These are phyloP conservation scores for Cystofilobasidium ferigula DNA, from an alignment of 768 basidiomycete species.

Conservation along the genomic window DNA sequence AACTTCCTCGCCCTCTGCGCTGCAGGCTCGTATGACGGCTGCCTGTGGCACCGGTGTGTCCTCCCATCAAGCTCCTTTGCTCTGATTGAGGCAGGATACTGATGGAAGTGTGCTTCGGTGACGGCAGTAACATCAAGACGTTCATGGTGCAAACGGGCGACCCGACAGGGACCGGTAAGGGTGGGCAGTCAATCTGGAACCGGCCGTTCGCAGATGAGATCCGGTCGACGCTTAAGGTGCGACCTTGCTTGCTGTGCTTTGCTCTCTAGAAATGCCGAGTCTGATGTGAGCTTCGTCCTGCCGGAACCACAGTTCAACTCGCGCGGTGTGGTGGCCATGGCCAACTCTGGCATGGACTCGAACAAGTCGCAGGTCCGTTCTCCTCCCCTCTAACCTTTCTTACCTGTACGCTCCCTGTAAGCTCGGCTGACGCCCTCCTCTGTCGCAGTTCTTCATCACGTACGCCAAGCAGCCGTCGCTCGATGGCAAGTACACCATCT, in stretches of 20 bases:
- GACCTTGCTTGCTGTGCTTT: conserved; percentile 5
- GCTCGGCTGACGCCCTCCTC: conserved; percentile 39
- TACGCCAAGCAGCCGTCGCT: conserved; percentile 89
- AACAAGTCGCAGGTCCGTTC: conserved; percentile 57
- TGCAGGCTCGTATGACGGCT: conserved; percentile 71
- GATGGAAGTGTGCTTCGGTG: background rate
- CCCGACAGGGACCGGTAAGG: conserved; percentile 71
- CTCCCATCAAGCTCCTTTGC: background rate
- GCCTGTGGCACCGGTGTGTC: conserved; percentile 60
- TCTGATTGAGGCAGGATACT: background rate
- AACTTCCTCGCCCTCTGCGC: conserved; percentile 94
- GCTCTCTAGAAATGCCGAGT: background rate
- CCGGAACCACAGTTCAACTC: conserved; percentile 79
- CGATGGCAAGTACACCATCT: conserved; percentile 80
- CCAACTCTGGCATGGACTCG: conserved; percentile 84
- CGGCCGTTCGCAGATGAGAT: conserved; percentile 84
- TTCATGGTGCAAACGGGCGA: conserved; percentile 73
- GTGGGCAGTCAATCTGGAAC: conserved; percentile 94
- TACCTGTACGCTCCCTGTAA: conserved; percentile 36
- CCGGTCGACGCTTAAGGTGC: conserved; percentile 81
- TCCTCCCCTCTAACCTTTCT: background rate
- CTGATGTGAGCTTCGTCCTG: background rate
- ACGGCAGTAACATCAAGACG: conserved; percentile 66
- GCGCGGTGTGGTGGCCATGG: conserved; percentile 93
- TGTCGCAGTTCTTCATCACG: conserved; percentile 65